phyloP scores from a whole-genome alignment of 805 yeast genomes.

The Yueomyces sinensis region DNA sequence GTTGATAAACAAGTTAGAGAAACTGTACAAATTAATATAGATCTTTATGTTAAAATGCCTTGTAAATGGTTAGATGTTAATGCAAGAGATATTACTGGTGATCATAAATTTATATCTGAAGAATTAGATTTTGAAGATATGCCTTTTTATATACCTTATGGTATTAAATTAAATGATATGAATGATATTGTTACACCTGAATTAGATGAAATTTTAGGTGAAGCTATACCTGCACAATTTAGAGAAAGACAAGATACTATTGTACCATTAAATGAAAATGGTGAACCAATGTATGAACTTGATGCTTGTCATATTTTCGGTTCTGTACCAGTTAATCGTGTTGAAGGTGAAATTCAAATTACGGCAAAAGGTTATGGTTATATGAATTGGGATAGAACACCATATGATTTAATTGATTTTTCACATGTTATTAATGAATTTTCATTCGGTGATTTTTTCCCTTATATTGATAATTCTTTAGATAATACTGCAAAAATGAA shows the following conservation, averaged over 20 bases:
- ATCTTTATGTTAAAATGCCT: slow-evolving; percentile 71
- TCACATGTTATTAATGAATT: slow-evolving; percentile 78
- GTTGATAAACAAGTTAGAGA: slow-evolving; percentile 51
- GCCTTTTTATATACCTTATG: slow-evolving; percentile 39
- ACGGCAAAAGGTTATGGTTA: slow-evolving; percentile 67
- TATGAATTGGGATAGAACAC: slow-evolving; percentile 28
- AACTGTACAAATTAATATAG: slow-evolving; percentile 59
- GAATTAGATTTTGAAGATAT: slow-evolving; percentile 58
- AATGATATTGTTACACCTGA: slow-evolving; percentile 43
- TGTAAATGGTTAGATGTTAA: slow-evolving; percentile 66
- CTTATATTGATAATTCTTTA: slow-evolving; percentile 76
- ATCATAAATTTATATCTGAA: slow-evolving; percentile 67
- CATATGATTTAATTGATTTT: slow-evolving; percentile 49
- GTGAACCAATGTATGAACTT: slow-evolving; percentile 26
- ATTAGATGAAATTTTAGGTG: slow-evolving; percentile 51
- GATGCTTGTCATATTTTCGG: slow-evolving; percentile 80
- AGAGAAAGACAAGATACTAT: slow-evolving; percentile 29
- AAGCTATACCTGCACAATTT: slow-evolving; percentile 55
- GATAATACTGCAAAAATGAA: slow-evolving; percentile 53
- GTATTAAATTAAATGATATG: slow-evolving; percentile 33
- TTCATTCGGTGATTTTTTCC: slow-evolving; percentile 84
- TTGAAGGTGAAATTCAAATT: slow-evolving; percentile 74
- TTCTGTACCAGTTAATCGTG: slow-evolving; percentile 69
- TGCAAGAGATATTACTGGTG: slow-evolving; percentile 66
- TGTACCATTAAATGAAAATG: slow-evolving; percentile 7